Evolutionary conservation across 2,329 filamentous ascomycete genomes (phyloP), one percentile per base, ranked within the genome.

Genomic region (Didymella pinodella): DNA sequence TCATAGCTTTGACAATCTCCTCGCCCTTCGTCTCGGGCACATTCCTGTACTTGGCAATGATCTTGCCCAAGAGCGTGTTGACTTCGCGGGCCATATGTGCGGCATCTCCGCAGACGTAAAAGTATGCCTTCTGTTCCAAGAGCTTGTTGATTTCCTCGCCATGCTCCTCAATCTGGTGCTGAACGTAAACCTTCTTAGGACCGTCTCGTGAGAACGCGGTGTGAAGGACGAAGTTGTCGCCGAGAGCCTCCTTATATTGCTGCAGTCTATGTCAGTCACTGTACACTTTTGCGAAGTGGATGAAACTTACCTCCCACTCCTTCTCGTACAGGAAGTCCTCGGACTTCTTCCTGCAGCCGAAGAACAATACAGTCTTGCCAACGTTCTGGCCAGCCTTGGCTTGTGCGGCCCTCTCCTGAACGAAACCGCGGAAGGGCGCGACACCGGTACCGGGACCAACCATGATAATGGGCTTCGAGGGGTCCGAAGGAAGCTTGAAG

Each of bases 31-130:
- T 83, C 71, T 94, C 90, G 1, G 92, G 84, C 58, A 98, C 85
- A 49, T 90, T 90, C 53, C 95, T 87, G 77, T 96, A 86, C 75
- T 93, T 88, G 26, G 93, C 84, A 68, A 99, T 89, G 73, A 98
- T 96, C 75, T 96, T 89, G 26, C 85, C 90, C 43, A 99, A 84
- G n/a, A 92, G 87, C 25, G 89, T 84, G 77, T 96, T 97, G 72
- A 97, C 93, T 77, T 96, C 93, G 57, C 93, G 89, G 46, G 93
- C 93, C 93, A 97, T 97, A 82, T 97, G 93, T 56, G 95, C 91
- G 0, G 96, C 96, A 75, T 99, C 95, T 80, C 95, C 95, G 72
- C 96, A 99, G 58, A 99, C 94, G 77, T 99, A 99, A 78, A 99
- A 93, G 80, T 95, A 97, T 5, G 92, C 95, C 74, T 89, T 89